Conservation (phyloP, 1,139 yeast species). For the Candida labiduridarum region DNA sequence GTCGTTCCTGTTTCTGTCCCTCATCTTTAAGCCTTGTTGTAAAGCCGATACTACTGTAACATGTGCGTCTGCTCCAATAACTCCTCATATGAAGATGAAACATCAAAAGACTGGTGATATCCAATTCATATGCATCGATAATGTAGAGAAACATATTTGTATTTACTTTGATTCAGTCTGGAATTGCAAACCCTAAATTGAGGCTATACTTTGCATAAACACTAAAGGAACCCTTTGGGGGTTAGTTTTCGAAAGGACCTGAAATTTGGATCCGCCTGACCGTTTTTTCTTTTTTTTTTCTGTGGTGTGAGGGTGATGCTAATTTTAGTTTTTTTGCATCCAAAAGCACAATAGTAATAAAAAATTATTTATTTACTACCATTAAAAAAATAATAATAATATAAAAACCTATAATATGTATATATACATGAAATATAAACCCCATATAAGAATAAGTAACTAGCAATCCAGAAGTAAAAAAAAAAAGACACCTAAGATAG, state of each 20-base stretch:
- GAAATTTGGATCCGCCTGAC: not conserved
- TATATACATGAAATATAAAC: not conserved
- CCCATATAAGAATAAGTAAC: not conserved
- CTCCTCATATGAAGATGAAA: not conserved
- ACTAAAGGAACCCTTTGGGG: too few relatives aligned
- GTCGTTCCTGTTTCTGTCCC: too few relatives aligned
- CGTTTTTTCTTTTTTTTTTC: too few relatives aligned
- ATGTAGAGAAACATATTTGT: not conserved
- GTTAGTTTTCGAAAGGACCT: not conserved
- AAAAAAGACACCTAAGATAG: too few relatives aligned
- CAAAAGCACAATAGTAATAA: too few relatives aligned
- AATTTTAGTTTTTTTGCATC: not conserved
- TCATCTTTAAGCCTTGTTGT: too few relatives aligned
- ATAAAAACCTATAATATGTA: not conserved
- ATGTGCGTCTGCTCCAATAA: not conserved
- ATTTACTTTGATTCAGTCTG: not conserved
- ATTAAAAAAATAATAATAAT: not conserved
- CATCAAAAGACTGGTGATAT: not conserved
- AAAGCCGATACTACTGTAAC: not conserved
- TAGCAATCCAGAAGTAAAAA: not conserved
- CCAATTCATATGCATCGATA: not conserved
- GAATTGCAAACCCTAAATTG: not conserved
- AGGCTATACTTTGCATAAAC: too few relatives aligned
- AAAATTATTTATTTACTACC: too few relatives aligned
- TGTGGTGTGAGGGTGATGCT: too few relatives aligned